phyloP scores from a whole-genome alignment of 192 early-diverging fungal genomes.

The Backusella australiensis region DNA sequence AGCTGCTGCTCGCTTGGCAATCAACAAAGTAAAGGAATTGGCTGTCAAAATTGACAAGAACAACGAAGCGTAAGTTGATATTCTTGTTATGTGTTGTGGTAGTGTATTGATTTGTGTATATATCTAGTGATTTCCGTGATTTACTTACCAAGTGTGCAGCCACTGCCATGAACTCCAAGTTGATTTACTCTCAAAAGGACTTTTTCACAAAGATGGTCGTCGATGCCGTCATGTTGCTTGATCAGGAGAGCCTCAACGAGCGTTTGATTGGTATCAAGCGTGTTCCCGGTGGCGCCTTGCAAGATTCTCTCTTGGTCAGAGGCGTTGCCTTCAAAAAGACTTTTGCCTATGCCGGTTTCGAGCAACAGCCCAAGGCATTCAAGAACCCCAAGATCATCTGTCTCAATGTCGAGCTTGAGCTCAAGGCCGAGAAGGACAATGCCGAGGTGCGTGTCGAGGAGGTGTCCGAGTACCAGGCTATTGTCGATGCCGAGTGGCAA shows the following conservation, averaged over 20 bases:
- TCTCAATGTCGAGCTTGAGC: slow-evolving; percentile 96
- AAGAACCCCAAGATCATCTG: slow-evolving; percentile 87
- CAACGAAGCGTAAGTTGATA: slow-evolving; percentile 57
- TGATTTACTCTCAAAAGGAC: slow-evolving; percentile 94
- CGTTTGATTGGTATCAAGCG: slow-evolving; percentile 98
- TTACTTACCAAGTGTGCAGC: slow-evolving; percentile 95
- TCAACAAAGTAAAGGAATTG: slow-evolving; percentile 92
- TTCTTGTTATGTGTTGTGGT: too few species aligned
- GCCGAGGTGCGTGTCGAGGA: slow-evolving; percentile 97
- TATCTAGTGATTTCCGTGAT: slow-evolving; percentile 80
- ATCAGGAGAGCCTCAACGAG: slow-evolving; percentile 96
- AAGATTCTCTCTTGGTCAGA: slow-evolving; percentile 92
- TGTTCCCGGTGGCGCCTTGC: slow-evolving; percentile 97
- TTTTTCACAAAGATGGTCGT: slow-evolving; percentile 99
- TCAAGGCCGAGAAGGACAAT: slow-evolving; percentile 99
- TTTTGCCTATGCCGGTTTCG: slow-evolving; percentile 98
- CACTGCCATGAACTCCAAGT: slow-evolving; percentile 97
- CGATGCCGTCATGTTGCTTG: slow-evolving; percentile 91
- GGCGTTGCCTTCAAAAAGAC: slow-evolving; percentile 99
- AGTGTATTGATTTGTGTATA: background rate
- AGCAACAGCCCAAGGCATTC: slow-evolving; percentile 98
- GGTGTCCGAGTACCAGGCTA: slow-evolving; percentile 97
- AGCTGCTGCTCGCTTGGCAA: slow-evolving; percentile 86
- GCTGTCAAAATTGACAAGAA: slow-evolving; percentile 81
- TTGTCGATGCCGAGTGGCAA: slow-evolving; percentile 99